These are phyloP conservation scores for Dalechampia spathulata DNA, from an alignment of 441 rosid genomes.

Conservation along the genomic window DNA sequence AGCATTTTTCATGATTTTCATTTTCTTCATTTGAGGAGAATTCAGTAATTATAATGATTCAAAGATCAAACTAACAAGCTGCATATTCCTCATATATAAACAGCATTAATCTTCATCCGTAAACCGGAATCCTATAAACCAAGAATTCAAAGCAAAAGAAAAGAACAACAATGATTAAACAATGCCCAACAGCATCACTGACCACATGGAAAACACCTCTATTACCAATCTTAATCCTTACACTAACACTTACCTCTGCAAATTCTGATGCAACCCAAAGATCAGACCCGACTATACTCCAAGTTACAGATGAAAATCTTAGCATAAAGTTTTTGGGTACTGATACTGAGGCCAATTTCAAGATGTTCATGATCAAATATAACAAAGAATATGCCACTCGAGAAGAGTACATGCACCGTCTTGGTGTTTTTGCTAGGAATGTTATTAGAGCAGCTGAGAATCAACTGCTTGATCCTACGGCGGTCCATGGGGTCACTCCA, in stretches of 20 bases:
- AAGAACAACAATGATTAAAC: conserved; percentile 1
- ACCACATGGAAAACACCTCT: not conserved
- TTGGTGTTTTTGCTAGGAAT: conserved; percentile 61
- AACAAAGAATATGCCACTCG: conserved; percentile 44
- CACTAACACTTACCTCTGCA: not conserved
- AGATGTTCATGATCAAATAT: conserved; percentile 42
- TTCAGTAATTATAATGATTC: not conserved
- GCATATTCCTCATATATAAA: too few relatives aligned
- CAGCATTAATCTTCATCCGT: not conserved
- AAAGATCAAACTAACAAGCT: not conserved
- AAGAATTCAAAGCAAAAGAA: not conserved
- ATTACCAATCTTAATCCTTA: conserved; percentile 2
- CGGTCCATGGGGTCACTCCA: conserved; percentile 64
- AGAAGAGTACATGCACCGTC: conserved; percentile 69
- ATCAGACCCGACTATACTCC: conserved; percentile 31
- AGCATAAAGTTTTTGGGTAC: conserved; percentile 27
- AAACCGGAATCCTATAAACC: not conserved
- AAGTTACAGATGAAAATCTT: conserved; percentile 42
- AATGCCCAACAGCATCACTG: conserved; percentile 6
- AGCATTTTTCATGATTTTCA: not conserved
- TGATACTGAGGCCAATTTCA: conserved; percentile 47
- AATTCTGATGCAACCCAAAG: not conserved
- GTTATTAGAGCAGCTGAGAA: conserved; percentile 65
- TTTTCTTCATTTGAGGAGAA: not conserved
- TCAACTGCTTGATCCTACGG: conserved; percentile 65